phyloP scores from a whole-genome alignment of 208 protist genomes.

The Leishmania turanica region DNA sequence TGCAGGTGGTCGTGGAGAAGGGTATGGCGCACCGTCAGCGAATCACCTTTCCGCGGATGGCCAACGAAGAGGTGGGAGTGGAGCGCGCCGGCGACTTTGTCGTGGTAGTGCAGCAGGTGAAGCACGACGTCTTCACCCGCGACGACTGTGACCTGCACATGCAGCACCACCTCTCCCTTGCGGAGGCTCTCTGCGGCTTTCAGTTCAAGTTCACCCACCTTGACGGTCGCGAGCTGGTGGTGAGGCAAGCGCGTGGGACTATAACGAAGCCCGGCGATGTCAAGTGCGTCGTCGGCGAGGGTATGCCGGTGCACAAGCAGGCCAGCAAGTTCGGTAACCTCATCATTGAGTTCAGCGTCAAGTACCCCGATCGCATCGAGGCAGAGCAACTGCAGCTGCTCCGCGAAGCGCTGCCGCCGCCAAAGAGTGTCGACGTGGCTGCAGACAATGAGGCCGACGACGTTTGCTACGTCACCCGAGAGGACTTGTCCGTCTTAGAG shows the following conservation, averaged over 20 bases:
- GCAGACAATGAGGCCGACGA: conserved; percentile 28
- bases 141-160: conserved; percentile 93
- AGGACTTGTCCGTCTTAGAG: conserved; percentile 40
- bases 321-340: conserved; percentile 61
- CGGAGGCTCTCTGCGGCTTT: conserved; percentile 95
- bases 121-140: conserved; percentile 92
- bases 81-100: conserved; percentile 93
- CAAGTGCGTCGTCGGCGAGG: conserved; percentile 68
- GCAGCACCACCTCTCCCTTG: conserved; percentile 87
- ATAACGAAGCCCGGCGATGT: conserved; percentile 73
- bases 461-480: conserved; percentile 59
- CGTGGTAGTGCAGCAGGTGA: conserved; percentile 93
- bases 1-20: conserved; percentile 50
- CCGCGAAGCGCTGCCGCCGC: conserved; percentile 47
- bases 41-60: conserved; percentile 53
- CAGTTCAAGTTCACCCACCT: conserved; percentile 91
- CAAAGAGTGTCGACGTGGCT: conserved; percentile 40
- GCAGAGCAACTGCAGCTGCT: conserved; percentile 42
- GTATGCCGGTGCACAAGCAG: conserved; percentile 63
- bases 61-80: conserved; percentile 40
- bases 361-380: conserved; percentile 58
- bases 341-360: conserved; percentile 73
- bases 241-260: conserved; percentile 68
- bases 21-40: conserved; percentile 68
- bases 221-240: conserved; percentile 86